Evolutionary conservation across 1,284 basidiomycete genomes (phyloP).

Genomic region (Sporisorium scitamineum): DNA sequence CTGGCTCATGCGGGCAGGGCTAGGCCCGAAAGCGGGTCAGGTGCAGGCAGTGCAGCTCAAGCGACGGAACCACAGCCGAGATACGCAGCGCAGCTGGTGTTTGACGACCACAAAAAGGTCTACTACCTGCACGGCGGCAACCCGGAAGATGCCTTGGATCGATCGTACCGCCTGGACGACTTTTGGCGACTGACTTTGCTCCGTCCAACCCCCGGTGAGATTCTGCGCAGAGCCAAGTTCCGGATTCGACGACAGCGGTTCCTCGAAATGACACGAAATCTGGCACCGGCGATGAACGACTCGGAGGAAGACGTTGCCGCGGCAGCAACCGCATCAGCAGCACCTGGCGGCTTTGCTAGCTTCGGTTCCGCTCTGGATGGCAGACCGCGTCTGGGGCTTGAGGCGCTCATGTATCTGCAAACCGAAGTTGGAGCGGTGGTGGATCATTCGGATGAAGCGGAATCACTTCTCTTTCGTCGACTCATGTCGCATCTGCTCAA

Average conservation of each 20-base stretch:
- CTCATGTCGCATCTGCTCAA: constrained; percentile 67
- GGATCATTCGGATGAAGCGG: constrained; percentile 62
- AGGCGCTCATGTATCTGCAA: constrained; percentile 69
- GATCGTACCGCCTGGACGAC: constrained; percentile 61
- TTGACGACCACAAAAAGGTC: constrained; percentile 62
- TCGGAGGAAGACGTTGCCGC: constrained; percentile 30
- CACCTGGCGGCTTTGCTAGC: neutral
- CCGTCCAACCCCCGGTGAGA: constrained; percentile 64
- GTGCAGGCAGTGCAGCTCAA: constrained; percentile 5
- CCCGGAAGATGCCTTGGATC: constrained; percentile 46
- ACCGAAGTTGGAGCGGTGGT: constrained; percentile 67
- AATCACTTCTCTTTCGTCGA: constrained; percentile 63
- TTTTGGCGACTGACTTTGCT: constrained; percentile 67
- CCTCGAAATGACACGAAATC: constrained; percentile 56
- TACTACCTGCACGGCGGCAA: constrained; percentile 70
- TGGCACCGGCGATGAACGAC: constrained; percentile 25
- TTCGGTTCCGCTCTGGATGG: constrained; percentile 13
- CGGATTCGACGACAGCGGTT: constrained; percentile 67
- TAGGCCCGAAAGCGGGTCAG: constrained; percentile 8
- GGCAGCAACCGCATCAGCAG: neutral
- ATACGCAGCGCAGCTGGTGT: constrained; percentile 67
- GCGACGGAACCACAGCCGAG: constrained; percentile 54
- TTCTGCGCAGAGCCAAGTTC: constrained; percentile 67
- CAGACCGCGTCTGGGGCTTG: constrained; percentile 51
- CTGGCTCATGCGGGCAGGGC: neutral